Conservation (phyloP, 1,284 basidiomycete species). For the Rhodotorula sp. region DNA sequence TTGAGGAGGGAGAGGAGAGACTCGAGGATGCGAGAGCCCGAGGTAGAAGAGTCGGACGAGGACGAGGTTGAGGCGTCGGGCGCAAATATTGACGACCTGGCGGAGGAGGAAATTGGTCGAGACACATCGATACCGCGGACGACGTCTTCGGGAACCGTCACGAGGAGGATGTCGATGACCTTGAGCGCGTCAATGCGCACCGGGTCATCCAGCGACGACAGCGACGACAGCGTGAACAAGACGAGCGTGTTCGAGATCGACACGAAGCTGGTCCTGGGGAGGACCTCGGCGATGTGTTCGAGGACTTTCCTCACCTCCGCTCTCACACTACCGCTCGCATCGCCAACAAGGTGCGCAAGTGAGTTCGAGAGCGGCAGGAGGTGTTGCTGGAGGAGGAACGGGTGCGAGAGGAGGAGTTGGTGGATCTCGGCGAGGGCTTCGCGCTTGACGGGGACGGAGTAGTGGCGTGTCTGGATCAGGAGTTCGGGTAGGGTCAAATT, state of each 20-base stretch:
- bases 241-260: conserved; percentile 54
- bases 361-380: conserved; percentile 24
- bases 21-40: conserved; percentile 1
- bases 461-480: conserved; percentile 75
- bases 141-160: conserved; percentile 66
- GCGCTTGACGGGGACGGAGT: conserved; percentile 70
- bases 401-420: conserved; percentile 23
- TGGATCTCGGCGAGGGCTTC: conserved; percentile 48
- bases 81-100: background rate
- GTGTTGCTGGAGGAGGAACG: conserved; percentile 30
- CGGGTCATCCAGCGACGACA: conserved; percentile 92
- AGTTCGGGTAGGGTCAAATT: conserved; percentile 78
- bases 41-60: background rate
- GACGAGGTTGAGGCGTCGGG: background rate
- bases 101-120: background rate
- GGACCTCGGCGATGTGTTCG: background rate
- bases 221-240: conserved; percentile 83
- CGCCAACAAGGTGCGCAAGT: conserved; percentile 31
- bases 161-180: conserved; percentile 70
- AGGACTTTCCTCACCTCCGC: conserved; percentile 5
- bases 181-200: conserved; percentile 86
- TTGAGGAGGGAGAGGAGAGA: conserved; percentile 11
- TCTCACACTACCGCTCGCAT: conserved; percentile 14
- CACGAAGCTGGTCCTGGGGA: conserved; percentile 37
- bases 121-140: conserved; percentile 62